These are phyloP conservation scores for Juglanconis sp. DNA, from an alignment of 2,329 filamentous ascomycete species.

Conservation along the genomic window DNA sequence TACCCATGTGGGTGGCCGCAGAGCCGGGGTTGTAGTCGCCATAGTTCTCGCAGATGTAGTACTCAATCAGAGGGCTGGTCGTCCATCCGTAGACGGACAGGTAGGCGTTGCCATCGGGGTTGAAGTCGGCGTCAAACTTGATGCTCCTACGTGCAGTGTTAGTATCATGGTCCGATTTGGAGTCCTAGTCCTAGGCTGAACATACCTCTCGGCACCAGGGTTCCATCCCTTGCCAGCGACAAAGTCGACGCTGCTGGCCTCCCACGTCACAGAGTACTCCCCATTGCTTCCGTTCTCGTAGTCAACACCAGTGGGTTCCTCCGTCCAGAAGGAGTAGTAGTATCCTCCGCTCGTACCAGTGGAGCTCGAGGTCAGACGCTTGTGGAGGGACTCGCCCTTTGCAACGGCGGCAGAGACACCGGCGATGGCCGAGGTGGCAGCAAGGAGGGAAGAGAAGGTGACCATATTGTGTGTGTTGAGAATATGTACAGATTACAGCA, in stretches of 20 bases:
- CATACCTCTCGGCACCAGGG: conserved; percentile 34
- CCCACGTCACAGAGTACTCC: conserved; percentile 48
- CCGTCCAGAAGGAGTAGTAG: conserved; percentile 61
- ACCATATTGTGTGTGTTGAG: conserved; percentile 32
- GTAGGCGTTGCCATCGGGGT: conserved; percentile 25
- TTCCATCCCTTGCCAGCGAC: conserved; percentile 50
- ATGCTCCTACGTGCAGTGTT: conserved; percentile 47
- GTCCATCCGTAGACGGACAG: conserved; percentile 36
- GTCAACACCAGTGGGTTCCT: conserved; percentile 44
- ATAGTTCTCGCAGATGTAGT: conserved; percentile 36
- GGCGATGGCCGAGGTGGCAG: conserved; percentile 23
- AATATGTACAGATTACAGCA: neutral
- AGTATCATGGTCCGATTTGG: conserved; percentile 10
- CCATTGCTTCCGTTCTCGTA: conserved; percentile 54
- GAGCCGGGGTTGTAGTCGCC: conserved; percentile 41
- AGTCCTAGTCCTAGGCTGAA: conserved; percentile 8
- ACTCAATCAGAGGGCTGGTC: conserved; percentile 35
- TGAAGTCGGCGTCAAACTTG: conserved; percentile 19
- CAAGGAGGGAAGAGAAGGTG: conserved; percentile 35
- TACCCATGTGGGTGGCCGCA: conserved; percentile 30
- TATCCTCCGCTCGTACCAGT: conserved; percentile 54
- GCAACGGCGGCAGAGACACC: neutral
- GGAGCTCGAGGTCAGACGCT: conserved; percentile 35
- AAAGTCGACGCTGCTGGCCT: conserved; percentile 41
- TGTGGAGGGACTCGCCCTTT: conserved; percentile 6